Evolutionary conservation across 495 filamentous ascomycete species (phyloP), one percentile per base, ranked within the genome.

Genomic region (Trichocladium uniseriatum): DNA sequence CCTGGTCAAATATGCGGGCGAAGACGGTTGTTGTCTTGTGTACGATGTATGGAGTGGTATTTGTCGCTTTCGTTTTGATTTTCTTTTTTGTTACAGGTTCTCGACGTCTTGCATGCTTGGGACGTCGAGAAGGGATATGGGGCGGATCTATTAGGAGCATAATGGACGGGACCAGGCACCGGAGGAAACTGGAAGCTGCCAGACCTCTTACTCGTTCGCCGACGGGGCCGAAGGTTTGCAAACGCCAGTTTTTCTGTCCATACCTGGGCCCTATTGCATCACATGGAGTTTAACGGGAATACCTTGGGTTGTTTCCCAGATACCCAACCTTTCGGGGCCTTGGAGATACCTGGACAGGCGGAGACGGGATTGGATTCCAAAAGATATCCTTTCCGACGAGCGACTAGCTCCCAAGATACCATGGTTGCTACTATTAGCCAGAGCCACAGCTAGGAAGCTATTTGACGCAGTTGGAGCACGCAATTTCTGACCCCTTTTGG

Each of bases 41-140:
- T 60, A 61, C 52, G 60, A 58, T 60, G 60, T 52, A 16, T 38
- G 51, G 54, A 43, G 48, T 48, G 37, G 35, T 37, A 39, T 24
- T 54, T 27, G 43, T 34, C 40, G 35, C 49, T 49, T 22, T 49
- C 51, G n/a, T 14, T 58, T 40, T 60, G 45, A 49, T 45, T 38
- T 57, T 52, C 56, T 49, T 41, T 48, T 58, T 11, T 13, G 20
- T 39, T 34, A 31, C 9, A 16, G 39, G 49, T 44, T 47, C 53
- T 55, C 48, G 46, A 40, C 41, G 43, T 53, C 43, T 45, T 27
- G 2, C 36, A 44, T 34, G 29, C 43, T 32, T 37, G 38, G 47
- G 53, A 51, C 41, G 50, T 27, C 13, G 55, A 50, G 43, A 40
- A 40, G 38, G 50, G 43, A 40, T 39, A 28, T 22, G 40, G 49